Percentiles rank a stretch among this genome's conserved stretches.
phyloP scores from a whole-genome alignment of 306 rosid genomes.

The Prunus fruticosa region DNA sequence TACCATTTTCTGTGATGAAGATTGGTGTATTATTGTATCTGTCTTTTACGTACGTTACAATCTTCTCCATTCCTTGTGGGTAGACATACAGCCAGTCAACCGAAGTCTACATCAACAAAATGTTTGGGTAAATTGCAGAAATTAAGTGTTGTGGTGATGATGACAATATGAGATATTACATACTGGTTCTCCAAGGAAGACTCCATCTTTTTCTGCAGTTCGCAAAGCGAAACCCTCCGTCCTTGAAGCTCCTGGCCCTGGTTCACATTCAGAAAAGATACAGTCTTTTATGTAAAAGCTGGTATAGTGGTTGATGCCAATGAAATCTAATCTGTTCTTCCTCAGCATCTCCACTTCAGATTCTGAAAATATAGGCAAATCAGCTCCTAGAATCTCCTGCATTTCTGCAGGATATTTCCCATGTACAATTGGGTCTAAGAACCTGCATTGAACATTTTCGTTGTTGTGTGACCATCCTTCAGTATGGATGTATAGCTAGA shows the following conservation, averaged over 20 bases:
- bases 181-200: constrained; percentile 56
- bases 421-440: constrained; percentile 60
- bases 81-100: constrained; percentile 50
- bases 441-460: constrained; percentile 41
- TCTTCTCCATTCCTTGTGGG: constrained; percentile 71
- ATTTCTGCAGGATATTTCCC: constrained; percentile 73
- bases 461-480: background rate
- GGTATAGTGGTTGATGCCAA: constrained; percentile 73
- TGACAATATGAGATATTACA: background rate
- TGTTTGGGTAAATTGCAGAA: background rate
- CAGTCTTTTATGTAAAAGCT: constrained; percentile 61
- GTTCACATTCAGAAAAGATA: constrained; percentile 46
- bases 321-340: constrained; percentile 61
- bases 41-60: constrained; percentile 45
- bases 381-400: constrained; percentile 45
- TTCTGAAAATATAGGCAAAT: constrained; percentile 52
- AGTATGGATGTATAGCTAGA: background rate
- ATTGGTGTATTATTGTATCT: constrained; percentile 69
- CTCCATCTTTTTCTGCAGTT: constrained; percentile 35
- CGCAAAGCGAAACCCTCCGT: constrained; percentile 53
- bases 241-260: constrained; percentile 46
- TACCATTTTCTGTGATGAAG: constrained; percentile 78
- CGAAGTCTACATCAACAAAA: constrained; percentile 35
- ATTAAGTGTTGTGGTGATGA: background rate
- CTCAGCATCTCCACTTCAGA: constrained; percentile 41